Percentiles rank a stretch among this genome's conserved stretches.
These are phyloP conservation scores for Rhodamnia rubescens DNA, from an alignment of 345 rosid genomes.

Conservation along the genomic window DNA sequence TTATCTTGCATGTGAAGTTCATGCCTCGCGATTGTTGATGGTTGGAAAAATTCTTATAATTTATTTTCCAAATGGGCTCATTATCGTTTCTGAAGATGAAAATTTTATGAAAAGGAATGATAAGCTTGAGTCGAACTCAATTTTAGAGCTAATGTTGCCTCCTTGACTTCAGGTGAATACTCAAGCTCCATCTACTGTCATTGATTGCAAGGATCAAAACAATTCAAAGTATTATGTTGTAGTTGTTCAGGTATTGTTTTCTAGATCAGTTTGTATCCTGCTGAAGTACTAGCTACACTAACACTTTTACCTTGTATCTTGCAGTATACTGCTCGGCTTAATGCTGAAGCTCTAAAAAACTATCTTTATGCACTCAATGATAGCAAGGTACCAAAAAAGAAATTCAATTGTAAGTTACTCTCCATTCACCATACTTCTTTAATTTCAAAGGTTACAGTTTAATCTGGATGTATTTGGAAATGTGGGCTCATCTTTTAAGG, in stretches of 20 bases:
- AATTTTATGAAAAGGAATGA: neutral
- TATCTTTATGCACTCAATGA: constrained; percentile 52
- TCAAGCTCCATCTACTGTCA: constrained; percentile 50
- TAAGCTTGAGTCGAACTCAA: neutral
- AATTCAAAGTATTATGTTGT: constrained; percentile 75
- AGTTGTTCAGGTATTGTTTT: constrained; percentile 61
- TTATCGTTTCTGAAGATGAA: neutral
- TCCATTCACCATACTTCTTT: neutral
- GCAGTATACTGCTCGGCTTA: constrained; percentile 78
- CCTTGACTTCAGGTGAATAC: constrained; percentile 58
- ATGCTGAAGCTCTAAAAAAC: constrained; percentile 68
- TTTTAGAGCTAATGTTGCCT: neutral
- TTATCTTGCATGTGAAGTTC: neutral
- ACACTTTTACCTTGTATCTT: neutral
- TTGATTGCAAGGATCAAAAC: constrained; percentile 67
- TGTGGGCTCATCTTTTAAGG: neutral
- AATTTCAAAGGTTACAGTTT: neutral
- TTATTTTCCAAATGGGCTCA: neutral
- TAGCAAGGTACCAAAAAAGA: constrained; percentile 71
- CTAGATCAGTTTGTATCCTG: neutral
- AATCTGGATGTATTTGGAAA: neutral
- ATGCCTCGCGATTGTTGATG: neutral
- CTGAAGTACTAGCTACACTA: neutral
- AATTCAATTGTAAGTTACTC: constrained; percentile 64
- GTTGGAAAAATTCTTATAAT: neutral